Conservation (phyloP, 345 rosid genomes). For the Tarenaya hassleriana region DNA sequence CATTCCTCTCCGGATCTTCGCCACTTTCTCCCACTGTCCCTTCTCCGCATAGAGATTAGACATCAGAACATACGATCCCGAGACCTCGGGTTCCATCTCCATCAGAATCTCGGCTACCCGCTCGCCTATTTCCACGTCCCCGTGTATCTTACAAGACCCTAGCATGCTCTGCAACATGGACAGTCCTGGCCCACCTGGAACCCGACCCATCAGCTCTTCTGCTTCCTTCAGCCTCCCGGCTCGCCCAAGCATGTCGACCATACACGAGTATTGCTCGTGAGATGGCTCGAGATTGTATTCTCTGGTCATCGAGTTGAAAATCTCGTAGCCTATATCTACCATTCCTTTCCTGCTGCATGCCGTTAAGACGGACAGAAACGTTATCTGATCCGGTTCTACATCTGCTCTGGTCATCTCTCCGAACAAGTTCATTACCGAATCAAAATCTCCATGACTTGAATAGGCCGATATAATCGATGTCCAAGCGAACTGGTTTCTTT, state of each 20-base stretch:
- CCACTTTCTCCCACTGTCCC: constrained; percentile 72
- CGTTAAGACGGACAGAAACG: constrained; percentile 68
- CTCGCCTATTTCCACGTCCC: constrained; percentile 67
- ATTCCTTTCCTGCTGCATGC: constrained; percentile 75
- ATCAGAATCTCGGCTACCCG: constrained; percentile 47
- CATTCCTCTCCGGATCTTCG: constrained; percentile 55
- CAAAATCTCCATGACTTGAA: constrained; percentile 80
- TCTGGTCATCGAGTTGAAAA: constrained; percentile 50
- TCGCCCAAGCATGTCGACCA: constrained; percentile 90
- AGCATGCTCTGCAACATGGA: constrained; percentile 79
- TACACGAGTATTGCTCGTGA: constrained; percentile 75
- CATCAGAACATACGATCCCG: constrained; percentile 76
- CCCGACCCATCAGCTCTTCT: constrained; percentile 46
- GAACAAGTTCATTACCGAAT: constrained; percentile 58
- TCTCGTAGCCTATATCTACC: constrained; percentile 56
- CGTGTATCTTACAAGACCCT: constrained; percentile 67
- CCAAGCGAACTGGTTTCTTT: constrained; percentile 64
- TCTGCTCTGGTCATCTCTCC: constrained; percentile 53
- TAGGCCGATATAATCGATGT: constrained; percentile 80
- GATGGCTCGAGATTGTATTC: constrained; percentile 58
- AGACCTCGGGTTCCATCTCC: constrained; percentile 54
- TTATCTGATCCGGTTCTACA: constrained; percentile 62
- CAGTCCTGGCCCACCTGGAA: constrained; percentile 61
- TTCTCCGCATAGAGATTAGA: constrained; percentile 81
- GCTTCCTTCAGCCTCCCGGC: constrained; percentile 72